Conservation (phyloP, 2,329 filamentous ascomycete genomes). For the Chrysosporium queenslandicum region DNA sequence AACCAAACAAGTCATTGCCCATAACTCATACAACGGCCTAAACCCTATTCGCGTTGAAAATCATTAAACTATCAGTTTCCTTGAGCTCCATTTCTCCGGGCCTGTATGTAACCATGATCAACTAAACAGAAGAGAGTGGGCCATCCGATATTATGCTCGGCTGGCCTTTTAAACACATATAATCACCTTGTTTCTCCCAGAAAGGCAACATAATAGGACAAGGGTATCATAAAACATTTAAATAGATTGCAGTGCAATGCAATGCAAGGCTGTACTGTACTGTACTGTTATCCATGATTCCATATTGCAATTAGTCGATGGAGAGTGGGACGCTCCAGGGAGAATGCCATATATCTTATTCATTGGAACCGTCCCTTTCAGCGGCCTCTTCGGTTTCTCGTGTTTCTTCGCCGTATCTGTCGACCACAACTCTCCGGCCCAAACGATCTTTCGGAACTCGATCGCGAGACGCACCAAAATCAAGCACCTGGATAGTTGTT, state of each 20-base stretch:
- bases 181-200: not conserved
- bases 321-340: too few species aligned
- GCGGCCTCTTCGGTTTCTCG: constrained; percentile 26
- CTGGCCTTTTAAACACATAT: not conserved
- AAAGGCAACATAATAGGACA: not conserved
- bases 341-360: constrained; percentile 18
- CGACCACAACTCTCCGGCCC: constrained; percentile 59
- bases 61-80: not conserved
- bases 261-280: too few species aligned
- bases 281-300: too few species aligned
- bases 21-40: constrained; percentile 5
- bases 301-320: too few species aligned
- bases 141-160: not conserved
- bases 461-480: constrained; percentile 90
- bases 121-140: not conserved
- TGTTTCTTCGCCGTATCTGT: constrained; percentile 33
- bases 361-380: constrained; percentile 6
- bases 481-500: constrained; percentile 60
- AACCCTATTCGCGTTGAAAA: not conserved
- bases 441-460: constrained; percentile 67
- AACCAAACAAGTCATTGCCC: not conserved
- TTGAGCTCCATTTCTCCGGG: not conserved
- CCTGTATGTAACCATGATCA: too few species aligned
- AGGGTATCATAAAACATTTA: constrained; percentile 9
- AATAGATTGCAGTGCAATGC: not conserved